Percentiles rank a stretch among this genome's conserved stretches.
Evolutionary conservation across 257 asterid genomes (phyloP).

Genomic region (Apocynum venetum): DNA sequence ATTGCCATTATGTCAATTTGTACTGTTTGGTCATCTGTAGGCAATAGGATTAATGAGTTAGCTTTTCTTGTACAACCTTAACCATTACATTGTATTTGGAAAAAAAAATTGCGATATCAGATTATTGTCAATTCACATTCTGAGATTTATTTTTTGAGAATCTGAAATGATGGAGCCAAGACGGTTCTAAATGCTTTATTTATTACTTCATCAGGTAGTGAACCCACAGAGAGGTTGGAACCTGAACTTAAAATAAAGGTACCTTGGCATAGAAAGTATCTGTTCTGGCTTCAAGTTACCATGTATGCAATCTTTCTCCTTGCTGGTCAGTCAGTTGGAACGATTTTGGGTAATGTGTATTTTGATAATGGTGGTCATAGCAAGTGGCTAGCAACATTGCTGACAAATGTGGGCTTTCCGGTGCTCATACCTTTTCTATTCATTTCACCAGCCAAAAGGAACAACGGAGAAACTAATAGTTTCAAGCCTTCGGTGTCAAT

Average conservation of each 20-base stretch:
- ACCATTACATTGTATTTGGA: not conserved
- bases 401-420: constrained; percentile 58
- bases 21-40: not conserved
- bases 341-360: constrained; percentile 57
- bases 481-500: constrained; percentile 17
- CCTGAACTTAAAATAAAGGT: not conserved
- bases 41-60: not conserved
- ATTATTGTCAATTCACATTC: not conserved
- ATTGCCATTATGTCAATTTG: not conserved
- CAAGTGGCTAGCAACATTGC: constrained; percentile 62
- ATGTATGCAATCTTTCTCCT: constrained; percentile 40
- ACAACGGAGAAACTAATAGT: not conserved
- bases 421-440: constrained; percentile 59
- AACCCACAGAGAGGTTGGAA: constrained; percentile 7
- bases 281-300: constrained; percentile 58
- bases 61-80: not conserved
- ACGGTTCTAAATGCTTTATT: not conserved
- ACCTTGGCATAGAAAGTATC: constrained; percentile 20
- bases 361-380: constrained; percentile 72
- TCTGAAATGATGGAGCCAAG: not conserved
- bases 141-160: not conserved
- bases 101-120: no score
- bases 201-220: not conserved
- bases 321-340: constrained; percentile 51
- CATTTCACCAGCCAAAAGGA: constrained; percentile 6